Conservation (phyloP, 352 stramenopile species). For the Globisporangium rhizosaccharum region DNA sequence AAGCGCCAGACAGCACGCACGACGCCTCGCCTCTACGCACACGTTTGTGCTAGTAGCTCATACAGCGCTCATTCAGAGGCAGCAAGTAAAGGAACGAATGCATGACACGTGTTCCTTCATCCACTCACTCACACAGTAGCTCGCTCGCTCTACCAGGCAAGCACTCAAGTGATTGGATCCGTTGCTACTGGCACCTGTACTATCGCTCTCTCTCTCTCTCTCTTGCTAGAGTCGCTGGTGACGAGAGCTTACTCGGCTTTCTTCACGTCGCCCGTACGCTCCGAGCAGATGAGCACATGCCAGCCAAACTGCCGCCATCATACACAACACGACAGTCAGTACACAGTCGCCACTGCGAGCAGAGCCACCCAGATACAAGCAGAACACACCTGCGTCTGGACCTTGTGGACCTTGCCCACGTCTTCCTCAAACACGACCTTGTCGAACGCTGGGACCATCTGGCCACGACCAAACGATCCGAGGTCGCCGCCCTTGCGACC, state of each 20-base stretch:
- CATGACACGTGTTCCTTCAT: too few relatives aligned
- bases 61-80: too few relatives aligned
- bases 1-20: slow-evolving; percentile 2
- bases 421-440: slow-evolving; percentile 69
- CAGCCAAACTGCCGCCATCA: slow-evolving; percentile 49
- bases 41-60: too few relatives aligned
- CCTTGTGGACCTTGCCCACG: slow-evolving; percentile 65
- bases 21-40: not conserved
- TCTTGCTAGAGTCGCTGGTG: not conserved
- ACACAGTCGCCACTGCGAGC: not conserved
- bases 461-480: slow-evolving; percentile 56
- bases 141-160: too few relatives aligned
- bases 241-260: slow-evolving; percentile 13
- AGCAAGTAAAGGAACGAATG: too few relatives aligned
- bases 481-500: slow-evolving; percentile 58
- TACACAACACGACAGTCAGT: not conserved
- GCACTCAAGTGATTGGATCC: too few relatives aligned
- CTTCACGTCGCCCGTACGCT: slow-evolving; percentile 42
- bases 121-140: too few relatives aligned
- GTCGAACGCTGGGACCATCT: slow-evolving; percentile 79
- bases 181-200: too few relatives aligned
- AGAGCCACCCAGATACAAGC: slow-evolving; percentile 17
- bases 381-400: slow-evolving; percentile 57
- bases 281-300: slow-evolving; percentile 68
- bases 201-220: too few relatives aligned